phyloP scores from a whole-genome alignment of 345 rosid species.

The Aquilaria malaccensis region DNA sequence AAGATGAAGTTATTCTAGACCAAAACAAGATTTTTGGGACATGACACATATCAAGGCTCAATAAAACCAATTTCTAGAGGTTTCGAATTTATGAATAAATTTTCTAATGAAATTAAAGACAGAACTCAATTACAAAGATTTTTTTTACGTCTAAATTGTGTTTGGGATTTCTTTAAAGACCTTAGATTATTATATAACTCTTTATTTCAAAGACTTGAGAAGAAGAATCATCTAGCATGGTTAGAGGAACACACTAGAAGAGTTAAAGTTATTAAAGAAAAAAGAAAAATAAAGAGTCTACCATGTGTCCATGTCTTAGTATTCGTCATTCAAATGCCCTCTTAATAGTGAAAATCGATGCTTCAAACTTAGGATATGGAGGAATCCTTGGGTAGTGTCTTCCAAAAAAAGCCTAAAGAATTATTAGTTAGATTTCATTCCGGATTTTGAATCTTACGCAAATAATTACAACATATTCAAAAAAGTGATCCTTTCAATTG shows the following conservation, averaged over 20 bases:
- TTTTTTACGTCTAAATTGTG: background rate
- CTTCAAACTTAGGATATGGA: background rate
- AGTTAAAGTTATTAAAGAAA: background rate
- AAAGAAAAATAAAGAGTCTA: background rate
- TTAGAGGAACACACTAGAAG: background rate
- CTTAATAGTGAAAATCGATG: background rate
- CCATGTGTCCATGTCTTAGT: background rate
- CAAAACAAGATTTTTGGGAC: background rate
- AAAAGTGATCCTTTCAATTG: background rate
- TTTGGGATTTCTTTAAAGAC: background rate
- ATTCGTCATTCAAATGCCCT: background rate
- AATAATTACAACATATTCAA: background rate
- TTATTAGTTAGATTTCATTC: background rate
- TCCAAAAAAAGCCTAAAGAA: background rate
- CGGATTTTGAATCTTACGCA: background rate
- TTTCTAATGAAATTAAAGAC: background rate
- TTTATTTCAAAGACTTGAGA: background rate
- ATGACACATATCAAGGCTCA: background rate
- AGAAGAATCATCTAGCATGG: background rate
- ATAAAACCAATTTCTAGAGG: background rate
- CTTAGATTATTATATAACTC: background rate
- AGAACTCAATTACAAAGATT: background rate
- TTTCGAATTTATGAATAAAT: background rate
- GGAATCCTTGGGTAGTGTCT: background rate
- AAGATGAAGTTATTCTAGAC: background rate